These are phyloP conservation scores for Immersiella caudata DNA, from an alignment of 495 filamentous ascomycete species.

Conservation along the genomic window DNA sequence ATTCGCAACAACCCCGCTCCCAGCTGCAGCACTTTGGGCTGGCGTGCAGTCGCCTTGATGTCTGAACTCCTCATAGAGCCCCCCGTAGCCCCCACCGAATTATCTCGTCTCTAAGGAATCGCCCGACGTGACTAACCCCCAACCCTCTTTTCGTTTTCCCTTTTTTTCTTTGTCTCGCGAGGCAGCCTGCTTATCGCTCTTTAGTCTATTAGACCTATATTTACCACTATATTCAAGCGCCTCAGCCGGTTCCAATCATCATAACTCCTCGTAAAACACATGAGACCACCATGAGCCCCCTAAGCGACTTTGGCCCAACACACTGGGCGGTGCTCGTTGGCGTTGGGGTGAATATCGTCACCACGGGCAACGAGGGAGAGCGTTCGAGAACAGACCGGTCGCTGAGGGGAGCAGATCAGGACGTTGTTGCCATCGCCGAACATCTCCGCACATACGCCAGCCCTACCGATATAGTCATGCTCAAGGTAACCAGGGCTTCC, in stretches of 20 bases:
- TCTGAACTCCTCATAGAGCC: not conserved
- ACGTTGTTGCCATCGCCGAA: conserved; percentile 3
- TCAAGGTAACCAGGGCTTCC: not conserved
- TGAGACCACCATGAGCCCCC: not conserved
- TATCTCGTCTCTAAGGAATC: not conserved
- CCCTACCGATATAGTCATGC: conserved; percentile 1
- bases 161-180: not conserved
- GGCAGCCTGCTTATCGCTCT: not conserved
- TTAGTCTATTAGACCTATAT: not conserved
- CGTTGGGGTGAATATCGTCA: not conserved
- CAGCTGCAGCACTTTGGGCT: not conserved
- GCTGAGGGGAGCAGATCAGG: not conserved
- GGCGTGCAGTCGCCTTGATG: not conserved
- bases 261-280: not conserved
- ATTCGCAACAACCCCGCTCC: not conserved
- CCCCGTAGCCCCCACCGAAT: not conserved
- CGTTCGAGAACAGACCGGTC: conserved; percentile 4
- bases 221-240: not conserved
- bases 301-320: not conserved
- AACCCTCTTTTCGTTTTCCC: not conserved
- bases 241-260: not conserved
- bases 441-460: not conserved
- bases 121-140: not conserved
- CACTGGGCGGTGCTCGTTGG: conserved; percentile 6
- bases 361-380: not conserved